Percentiles rank a stretch among this genome's conserved stretches.
These are phyloP conservation scores for Tetragonia tetragonoides DNA, from an alignment of 148 eudicot genomes.

Conservation along the genomic window DNA sequence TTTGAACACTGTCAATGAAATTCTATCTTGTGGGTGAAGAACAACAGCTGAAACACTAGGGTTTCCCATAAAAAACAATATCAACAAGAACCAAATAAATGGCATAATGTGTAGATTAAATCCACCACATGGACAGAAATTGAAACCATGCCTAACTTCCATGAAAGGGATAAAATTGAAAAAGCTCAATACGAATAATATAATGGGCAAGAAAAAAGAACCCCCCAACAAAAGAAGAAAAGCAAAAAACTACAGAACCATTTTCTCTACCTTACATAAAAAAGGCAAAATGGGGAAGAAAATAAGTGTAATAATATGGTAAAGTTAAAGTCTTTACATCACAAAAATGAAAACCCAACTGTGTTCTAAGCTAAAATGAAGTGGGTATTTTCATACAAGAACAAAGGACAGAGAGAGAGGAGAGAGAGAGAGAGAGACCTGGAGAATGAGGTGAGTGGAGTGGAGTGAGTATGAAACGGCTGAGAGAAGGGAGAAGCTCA, in stretches of 20 bases:
- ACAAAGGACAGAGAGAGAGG: background rate
- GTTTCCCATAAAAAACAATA: slow-evolving; percentile 23
- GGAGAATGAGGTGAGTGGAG: slow-evolving; percentile 11
- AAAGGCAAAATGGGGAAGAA: slow-evolving; percentile 3
- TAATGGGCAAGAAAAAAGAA: too few species aligned
- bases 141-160: slow-evolving; percentile 43
- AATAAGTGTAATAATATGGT: background rate
- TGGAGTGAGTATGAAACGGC: background rate
- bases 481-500: slow-evolving; percentile 20
- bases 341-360: slow-evolving; percentile 19
- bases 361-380: background rate
- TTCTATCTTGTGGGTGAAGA: slow-evolving; percentile 56
- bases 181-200: slow-evolving; percentile 17
- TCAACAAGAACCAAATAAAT: slow-evolving; percentile 15
- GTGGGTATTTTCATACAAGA: background rate
- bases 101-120: slow-evolving; percentile 25
- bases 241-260: slow-evolving; percentile 14
- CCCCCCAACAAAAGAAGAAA: background rate
- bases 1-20: slow-evolving; percentile 55
- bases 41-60: slow-evolving; percentile 38
- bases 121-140: slow-evolving; percentile 18
- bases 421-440: slow-evolving; percentile 9
- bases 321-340: slow-evolving; percentile 14
- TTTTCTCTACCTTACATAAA: slow-evolving; percentile 12
- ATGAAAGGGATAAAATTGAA: slow-evolving; percentile 25